Evolutionary conservation across 345 rosid genomes (phyloP).

Genomic region (Lagerstroemia speciosa): DNA sequence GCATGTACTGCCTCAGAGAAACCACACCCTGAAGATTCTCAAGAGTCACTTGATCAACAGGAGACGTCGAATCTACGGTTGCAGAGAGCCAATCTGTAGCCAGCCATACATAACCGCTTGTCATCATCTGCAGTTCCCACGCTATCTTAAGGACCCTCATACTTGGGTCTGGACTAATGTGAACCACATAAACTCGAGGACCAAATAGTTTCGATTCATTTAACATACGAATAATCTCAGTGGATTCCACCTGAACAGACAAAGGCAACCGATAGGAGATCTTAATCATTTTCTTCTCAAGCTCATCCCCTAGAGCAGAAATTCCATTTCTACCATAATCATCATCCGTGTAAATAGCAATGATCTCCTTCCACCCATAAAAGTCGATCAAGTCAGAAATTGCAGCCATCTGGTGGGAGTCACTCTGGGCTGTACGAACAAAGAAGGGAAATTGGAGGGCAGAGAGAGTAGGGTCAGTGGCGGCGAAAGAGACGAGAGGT

Average conservation of each 20-base stretch:
- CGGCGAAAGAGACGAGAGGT: slow-evolving; percentile 75
- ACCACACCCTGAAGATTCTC: slow-evolving; percentile 49
- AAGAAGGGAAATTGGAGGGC: slow-evolving; percentile 72
- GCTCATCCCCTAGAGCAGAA: slow-evolving; percentile 39
- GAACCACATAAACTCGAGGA: slow-evolving; percentile 72
- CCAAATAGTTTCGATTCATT: slow-evolving; percentile 37
- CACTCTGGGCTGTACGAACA: slow-evolving; percentile 61
- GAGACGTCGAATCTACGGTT: slow-evolving; percentile 51
- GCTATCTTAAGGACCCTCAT: slow-evolving; percentile 50
- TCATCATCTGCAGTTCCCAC: slow-evolving; percentile 65
- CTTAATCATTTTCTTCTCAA: slow-evolving; percentile 37
- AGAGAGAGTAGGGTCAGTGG: slow-evolving; percentile 90
- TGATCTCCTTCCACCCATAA: slow-evolving; percentile 70
- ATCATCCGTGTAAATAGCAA: slow-evolving; percentile 61
- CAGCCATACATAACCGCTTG: slow-evolving; percentile 56
- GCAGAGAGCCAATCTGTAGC: slow-evolving; percentile 89
- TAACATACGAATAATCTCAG: slow-evolving; percentile 29
- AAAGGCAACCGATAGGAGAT: slow-evolving; percentile 50
- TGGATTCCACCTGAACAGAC: slow-evolving; percentile 29
- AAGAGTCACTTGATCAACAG: slow-evolving; percentile 19
- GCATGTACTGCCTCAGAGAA: slow-evolving; percentile 61
- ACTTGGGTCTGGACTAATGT: slow-evolving; percentile 55
- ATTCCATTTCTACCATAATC: slow-evolving; percentile 80
- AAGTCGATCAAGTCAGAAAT: slow-evolving; percentile 55
- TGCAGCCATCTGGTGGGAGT: slow-evolving; percentile 71